These are phyloP conservation scores for Claviceps humidiphila DNA, from an alignment of 2,329 filamentous ascomycete species.

Conservation along the genomic window DNA sequence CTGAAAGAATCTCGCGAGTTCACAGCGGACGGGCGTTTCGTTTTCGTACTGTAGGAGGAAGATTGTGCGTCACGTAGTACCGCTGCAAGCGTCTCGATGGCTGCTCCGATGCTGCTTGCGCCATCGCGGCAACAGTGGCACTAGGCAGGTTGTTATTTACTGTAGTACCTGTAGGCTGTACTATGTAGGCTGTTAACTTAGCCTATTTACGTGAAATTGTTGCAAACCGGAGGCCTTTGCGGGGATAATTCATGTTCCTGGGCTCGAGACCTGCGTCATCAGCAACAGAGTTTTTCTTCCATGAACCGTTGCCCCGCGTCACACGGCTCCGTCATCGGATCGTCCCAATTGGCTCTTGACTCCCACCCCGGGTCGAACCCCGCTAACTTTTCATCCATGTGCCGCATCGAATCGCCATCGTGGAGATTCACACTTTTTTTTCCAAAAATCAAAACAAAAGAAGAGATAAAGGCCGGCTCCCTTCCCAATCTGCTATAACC, in stretches of 20 bases:
- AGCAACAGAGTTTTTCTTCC: neutral
- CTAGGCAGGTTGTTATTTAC: no score
- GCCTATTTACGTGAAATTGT: no score
- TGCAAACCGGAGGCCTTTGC: neutral
- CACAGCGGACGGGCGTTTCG: no score
- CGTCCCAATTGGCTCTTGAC: neutral
- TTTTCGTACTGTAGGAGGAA: no score
- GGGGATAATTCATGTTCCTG: neutral
- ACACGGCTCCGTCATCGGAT: slow-evolving; percentile 1
- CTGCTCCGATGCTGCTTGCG: no score
- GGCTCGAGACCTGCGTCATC: neutral
- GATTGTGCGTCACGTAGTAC: no score
- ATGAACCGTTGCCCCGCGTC: neutral
- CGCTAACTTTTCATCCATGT: neutral
- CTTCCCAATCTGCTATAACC: neutral
- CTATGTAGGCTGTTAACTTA: no score
- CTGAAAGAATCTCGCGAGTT: no score
- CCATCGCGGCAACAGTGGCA: no score
- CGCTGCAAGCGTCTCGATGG: no score
- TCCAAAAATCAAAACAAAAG: neutral
- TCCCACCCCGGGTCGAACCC: neutral
- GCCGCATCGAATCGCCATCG: neutral
- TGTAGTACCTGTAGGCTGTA: no score
- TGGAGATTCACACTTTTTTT: neutral
- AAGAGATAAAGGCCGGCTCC: neutral